These are phyloP conservation scores for Hanseniaspora singularis DNA, from an alignment of 805 yeast species.

Conservation along the genomic window DNA sequence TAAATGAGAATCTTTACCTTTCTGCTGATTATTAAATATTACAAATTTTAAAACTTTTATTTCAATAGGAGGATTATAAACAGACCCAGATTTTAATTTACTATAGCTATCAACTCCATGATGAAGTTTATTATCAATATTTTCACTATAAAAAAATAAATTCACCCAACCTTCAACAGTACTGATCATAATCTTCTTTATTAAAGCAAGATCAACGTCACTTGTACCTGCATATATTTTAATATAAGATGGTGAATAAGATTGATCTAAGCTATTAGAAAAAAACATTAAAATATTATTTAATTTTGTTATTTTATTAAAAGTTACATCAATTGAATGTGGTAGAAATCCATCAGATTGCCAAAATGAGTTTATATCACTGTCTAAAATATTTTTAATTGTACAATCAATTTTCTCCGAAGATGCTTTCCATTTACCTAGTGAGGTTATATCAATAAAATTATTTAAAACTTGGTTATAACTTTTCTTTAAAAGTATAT, in stretches of 20 bases:
- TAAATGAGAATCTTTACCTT: constrained; percentile 90
- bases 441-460: constrained; percentile 62
- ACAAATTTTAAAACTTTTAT: constrained; percentile 18
- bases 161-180: constrained; percentile 27
- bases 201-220: constrained; percentile 23
- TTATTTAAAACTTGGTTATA: neutral
- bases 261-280: constrained; percentile 66
- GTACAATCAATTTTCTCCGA: constrained; percentile 65
- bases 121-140: constrained; percentile 18
- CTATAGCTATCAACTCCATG: constrained; percentile 23
- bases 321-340: constrained; percentile 66
- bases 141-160: constrained; percentile 1
- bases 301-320: constrained; percentile 62
- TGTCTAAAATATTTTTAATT: constrained; percentile 58
- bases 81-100: constrained; percentile 24
- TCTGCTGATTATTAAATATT: constrained; percentile 58
- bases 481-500: neutral
- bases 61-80: constrained; percentile 16
- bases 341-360: constrained; percentile 92
- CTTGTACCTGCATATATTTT: constrained; percentile 27
- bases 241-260: constrained; percentile 62
- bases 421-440: constrained; percentile 78
- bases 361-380: constrained; percentile 68
- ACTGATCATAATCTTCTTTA: constrained; percentile 23
- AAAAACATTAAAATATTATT: constrained; percentile 59